Evolutionary conservation across 2,329 filamentous ascomycete genomes (phyloP).

Genomic region (Elsinoe ampelina): DNA sequence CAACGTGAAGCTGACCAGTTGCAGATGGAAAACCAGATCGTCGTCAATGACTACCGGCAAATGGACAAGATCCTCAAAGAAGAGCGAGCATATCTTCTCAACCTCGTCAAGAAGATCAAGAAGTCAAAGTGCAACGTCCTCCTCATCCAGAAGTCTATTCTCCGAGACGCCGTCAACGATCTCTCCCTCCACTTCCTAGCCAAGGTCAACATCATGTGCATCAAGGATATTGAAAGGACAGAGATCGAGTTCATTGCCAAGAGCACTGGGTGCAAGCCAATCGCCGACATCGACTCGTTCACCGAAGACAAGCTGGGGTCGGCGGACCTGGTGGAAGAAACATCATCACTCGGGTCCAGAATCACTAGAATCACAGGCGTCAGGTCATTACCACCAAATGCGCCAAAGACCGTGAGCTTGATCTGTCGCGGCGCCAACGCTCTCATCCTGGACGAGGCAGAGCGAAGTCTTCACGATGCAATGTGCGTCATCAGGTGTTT

Average conservation of each 20-base stretch:
- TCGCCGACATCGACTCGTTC: constrained; percentile 97
- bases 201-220: constrained; percentile 86
- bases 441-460: constrained; percentile 91
- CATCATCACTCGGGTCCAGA: constrained; percentile 74
- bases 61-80: constrained; percentile 99
- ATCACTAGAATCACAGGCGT: constrained; percentile 94
- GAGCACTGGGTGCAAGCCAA: constrained; percentile 95
- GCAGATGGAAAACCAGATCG: constrained; percentile 97
- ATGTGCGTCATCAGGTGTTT: constrained; percentile 95
- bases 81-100: constrained; percentile 93
- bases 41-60: constrained; percentile 98
- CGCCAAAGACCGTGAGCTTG: constrained; percentile 80
- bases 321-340: constrained; percentile 89
- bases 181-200: constrained; percentile 94
- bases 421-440: constrained; percentile 90
- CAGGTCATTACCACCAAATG: constrained; percentile 50
- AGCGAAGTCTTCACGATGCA: constrained; percentile 92
- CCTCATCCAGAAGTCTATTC: constrained; percentile 95
- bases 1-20: constrained; percentile 15
- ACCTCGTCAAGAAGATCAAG: constrained; percentile 99
- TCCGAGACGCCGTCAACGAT: constrained; percentile 95
- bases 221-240: constrained; percentile 98
- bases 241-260: constrained; percentile 99
- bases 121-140: constrained; percentile 99
- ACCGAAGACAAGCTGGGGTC: constrained; percentile 95